Evolutionary conservation across 2,329 filamentous ascomycete genomes (phyloP).

Genomic region (Aspergillus bombycis): DNA sequence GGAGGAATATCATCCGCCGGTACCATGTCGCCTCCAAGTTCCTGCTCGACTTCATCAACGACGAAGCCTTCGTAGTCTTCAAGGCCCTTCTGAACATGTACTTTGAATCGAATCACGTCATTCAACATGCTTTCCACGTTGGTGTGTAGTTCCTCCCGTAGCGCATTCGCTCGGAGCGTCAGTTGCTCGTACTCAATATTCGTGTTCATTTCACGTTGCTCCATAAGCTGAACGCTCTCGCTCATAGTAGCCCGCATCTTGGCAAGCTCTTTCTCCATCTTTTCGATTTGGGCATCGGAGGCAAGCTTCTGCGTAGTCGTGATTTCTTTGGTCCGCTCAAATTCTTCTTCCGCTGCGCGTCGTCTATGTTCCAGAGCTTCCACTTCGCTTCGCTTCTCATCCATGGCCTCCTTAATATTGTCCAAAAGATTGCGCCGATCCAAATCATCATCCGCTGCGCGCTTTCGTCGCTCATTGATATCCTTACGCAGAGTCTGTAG

Average conservation of each 20-base stretch:
- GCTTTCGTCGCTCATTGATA: slow-evolving; percentile 83
- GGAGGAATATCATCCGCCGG: slow-evolving; percentile 26
- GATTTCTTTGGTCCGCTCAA: slow-evolving; percentile 88
- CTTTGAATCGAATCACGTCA: slow-evolving; percentile 98
- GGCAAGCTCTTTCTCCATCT: slow-evolving; percentile 97
- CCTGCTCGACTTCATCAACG: slow-evolving; percentile 86
- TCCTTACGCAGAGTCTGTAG: slow-evolving; percentile 82
- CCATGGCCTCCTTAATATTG: slow-evolving; percentile 93
- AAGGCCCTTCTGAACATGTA: slow-evolving; percentile 88
- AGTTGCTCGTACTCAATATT: slow-evolving; percentile 96
- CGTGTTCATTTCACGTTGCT: slow-evolving; percentile 94
- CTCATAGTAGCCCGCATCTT: slow-evolving; percentile 83
- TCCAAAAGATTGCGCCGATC: slow-evolving; percentile 93
- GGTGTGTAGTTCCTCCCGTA: slow-evolving; percentile 96
- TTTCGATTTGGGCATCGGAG: slow-evolving; percentile 92
- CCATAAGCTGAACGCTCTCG: slow-evolving; percentile 87
- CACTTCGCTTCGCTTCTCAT: slow-evolving; percentile 91
- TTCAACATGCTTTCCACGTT: slow-evolving; percentile 96
- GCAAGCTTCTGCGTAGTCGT: slow-evolving; percentile 85
- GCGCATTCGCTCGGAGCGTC: slow-evolving; percentile 76
- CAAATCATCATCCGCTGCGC: slow-evolving; percentile 86
- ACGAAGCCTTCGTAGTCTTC: slow-evolving; percentile 96
- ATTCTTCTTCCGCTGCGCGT: slow-evolving; percentile 86
- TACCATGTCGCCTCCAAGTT: slow-evolving; percentile 68
- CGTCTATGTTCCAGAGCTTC: slow-evolving; percentile 88